Conservation (phyloP, 495 filamentous ascomycete species). For the Hypoxylon fuscum region DNA sequence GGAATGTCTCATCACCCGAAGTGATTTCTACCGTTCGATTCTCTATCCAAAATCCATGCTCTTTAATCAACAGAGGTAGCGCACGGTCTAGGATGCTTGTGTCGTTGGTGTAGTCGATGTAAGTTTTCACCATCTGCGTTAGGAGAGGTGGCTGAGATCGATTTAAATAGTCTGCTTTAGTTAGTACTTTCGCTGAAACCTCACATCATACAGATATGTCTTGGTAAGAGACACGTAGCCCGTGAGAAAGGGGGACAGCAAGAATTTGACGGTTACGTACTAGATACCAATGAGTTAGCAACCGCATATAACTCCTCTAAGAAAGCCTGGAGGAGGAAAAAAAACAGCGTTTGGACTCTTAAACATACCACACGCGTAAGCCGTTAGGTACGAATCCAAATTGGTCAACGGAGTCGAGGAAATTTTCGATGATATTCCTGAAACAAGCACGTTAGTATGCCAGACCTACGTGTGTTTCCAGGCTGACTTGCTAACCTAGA, state of each 20-base stretch:
- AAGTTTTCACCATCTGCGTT: conserved; percentile 58
- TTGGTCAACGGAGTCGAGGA: conserved; percentile 59
- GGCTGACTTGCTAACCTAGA: conserved; percentile 40
- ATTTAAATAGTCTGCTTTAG: conserved; percentile 53
- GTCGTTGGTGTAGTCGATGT: conserved; percentile 60
- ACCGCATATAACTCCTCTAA: background rate
- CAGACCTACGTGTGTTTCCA: background rate
- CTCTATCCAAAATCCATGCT: conserved; percentile 56
- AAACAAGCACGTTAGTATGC: background rate
- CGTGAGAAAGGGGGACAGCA: too few species aligned
- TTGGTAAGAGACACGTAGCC: background rate
- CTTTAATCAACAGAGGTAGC: conserved; percentile 57
- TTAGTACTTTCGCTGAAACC: background rate
- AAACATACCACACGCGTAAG: conserved; percentile 48
- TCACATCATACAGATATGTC: background rate
- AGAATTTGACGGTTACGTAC: conserved; percentile 27
- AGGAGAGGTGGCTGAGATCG: conserved; percentile 59
- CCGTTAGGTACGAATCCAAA: conserved; percentile 62
- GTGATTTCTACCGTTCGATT: conserved; percentile 54
- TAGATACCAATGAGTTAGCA: conserved; percentile 16
- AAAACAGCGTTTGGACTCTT: background rate
- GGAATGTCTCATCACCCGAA: conserved; percentile 47
- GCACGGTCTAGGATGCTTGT: conserved; percentile 57
- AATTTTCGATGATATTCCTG: conserved; percentile 62
- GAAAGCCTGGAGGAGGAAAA: background rate